Conservation (phyloP, 139 green algal species). For the Ulvella scutata region DNA sequence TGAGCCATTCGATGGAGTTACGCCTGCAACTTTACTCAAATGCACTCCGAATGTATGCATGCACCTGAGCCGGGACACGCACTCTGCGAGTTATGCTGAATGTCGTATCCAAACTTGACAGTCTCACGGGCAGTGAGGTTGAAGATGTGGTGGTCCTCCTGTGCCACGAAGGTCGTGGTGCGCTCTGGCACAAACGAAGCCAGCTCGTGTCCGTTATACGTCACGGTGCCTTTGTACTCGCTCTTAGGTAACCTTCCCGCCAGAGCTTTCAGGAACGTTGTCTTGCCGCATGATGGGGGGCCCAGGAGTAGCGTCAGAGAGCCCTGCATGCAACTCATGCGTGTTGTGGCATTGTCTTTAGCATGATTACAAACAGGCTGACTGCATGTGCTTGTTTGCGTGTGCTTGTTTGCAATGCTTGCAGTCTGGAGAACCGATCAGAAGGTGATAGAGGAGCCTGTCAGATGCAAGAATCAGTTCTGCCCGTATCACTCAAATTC, state of each 20-base stretch:
- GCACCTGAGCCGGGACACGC: background rate
- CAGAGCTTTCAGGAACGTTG: constrained; percentile 39
- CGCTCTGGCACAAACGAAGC: constrained; percentile 21
- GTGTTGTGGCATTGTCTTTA: no score
- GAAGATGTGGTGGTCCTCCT: constrained; percentile 30
- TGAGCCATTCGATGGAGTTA: no score
- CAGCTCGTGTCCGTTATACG: constrained; percentile 14
- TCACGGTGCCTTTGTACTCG: constrained; percentile 5
- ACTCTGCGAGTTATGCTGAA: constrained; percentile 5
- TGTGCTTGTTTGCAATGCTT: no score
- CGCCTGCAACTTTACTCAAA: no score
- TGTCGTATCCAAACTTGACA: constrained; percentile 17
- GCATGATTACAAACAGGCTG: no score
- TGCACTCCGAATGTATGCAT: background rate
- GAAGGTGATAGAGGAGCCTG: no score
- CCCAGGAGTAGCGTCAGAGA: constrained; percentile 44
- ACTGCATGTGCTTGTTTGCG: no score
- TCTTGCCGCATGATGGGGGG: constrained; percentile 39
- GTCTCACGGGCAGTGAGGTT: constrained; percentile 32
- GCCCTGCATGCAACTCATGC: constrained; percentile 12
- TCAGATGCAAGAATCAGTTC: no score
- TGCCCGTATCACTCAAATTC: no score
- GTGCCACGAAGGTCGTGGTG: constrained; percentile 27
- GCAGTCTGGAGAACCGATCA: no score
- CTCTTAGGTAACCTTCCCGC: constrained; percentile 27